phyloP scores from a whole-genome alignment of 306 rosid genomes.

The Prunus fruticosa region DNA sequence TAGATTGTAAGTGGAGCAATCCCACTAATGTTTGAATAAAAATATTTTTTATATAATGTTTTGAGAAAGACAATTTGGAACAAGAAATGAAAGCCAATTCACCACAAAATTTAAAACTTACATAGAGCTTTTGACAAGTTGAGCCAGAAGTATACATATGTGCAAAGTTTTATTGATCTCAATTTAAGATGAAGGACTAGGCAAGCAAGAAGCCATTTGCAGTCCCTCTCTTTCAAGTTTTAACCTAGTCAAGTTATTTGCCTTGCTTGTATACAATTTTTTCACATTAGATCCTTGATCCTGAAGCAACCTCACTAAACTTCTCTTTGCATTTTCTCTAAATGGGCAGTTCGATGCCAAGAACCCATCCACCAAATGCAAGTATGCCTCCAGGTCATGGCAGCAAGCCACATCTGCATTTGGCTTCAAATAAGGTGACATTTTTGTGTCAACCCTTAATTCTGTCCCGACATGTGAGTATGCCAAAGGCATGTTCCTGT shows the following conservation, averaged over 20 bases:
- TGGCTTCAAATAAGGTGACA: conserved; percentile 82
- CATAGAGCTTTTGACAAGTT: background rate
- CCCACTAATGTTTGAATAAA: background rate
- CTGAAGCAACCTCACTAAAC: conserved; percentile 60
- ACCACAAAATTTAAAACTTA: background rate
- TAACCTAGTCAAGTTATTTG: conserved; percentile 47
- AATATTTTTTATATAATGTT: background rate
- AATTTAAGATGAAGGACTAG: conserved; percentile 58
- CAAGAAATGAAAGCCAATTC: background rate
- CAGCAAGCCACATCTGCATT: conserved; percentile 88
- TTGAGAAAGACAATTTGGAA: background rate
- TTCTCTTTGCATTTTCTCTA: conserved; percentile 79
- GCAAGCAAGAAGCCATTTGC: conserved; percentile 52
- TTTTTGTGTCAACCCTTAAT: conserved; percentile 71
- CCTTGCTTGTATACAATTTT: conserved; percentile 75
- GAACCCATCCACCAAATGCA: conserved; percentile 91
- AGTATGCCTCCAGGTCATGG: conserved; percentile 88
- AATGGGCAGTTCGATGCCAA: conserved; percentile 81
- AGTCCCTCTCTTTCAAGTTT: conserved; percentile 43
- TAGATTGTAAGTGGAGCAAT: background rate
- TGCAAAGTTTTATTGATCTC: background rate
- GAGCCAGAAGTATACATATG: background rate
- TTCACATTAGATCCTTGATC: conserved; percentile 78
- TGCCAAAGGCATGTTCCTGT: conserved; percentile 46
- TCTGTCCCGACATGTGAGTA: conserved; percentile 85